Evolutionary conservation across 2,329 filamentous ascomycete genomes (phyloP).

Genomic region (Alternaria ethzedia): DNA sequence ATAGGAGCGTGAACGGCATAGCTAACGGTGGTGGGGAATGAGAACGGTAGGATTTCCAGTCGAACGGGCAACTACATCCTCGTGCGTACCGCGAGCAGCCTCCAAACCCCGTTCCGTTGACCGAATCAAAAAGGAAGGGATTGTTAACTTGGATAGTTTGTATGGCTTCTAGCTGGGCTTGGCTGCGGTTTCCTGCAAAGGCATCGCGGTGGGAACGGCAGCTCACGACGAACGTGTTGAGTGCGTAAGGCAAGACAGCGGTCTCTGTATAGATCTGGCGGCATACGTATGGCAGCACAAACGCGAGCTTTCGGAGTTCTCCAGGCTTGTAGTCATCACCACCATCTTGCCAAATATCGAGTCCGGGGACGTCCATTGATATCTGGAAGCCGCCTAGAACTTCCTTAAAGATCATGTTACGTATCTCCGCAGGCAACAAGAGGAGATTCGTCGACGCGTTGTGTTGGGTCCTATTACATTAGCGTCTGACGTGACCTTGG

Average conservation of each 20-base stretch:
- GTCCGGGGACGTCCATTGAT: background rate
- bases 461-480: background rate
- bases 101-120: background rate
- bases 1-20: background rate
- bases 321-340: background rate
- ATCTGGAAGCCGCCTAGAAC: background rate
- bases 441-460: background rate
- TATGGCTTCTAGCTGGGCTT: background rate
- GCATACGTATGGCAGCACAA: background rate
- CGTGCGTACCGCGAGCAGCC: background rate
- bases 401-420: background rate
- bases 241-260: background rate
- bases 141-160: background rate
- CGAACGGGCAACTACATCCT: background rate
- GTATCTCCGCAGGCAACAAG: background rate
- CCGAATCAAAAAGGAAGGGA: background rate
- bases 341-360: background rate
- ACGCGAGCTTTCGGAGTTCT: background rate
- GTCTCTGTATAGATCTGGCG: background rate
- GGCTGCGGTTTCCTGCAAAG: background rate
- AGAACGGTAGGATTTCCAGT: background rate
- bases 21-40: background rate
- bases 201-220: background rate
- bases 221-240: background rate
- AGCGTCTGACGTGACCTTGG: background rate